phyloP scores from a whole-genome alignment of 495 filamentous ascomycete genomes.

The Aspergillus diversus region DNA sequence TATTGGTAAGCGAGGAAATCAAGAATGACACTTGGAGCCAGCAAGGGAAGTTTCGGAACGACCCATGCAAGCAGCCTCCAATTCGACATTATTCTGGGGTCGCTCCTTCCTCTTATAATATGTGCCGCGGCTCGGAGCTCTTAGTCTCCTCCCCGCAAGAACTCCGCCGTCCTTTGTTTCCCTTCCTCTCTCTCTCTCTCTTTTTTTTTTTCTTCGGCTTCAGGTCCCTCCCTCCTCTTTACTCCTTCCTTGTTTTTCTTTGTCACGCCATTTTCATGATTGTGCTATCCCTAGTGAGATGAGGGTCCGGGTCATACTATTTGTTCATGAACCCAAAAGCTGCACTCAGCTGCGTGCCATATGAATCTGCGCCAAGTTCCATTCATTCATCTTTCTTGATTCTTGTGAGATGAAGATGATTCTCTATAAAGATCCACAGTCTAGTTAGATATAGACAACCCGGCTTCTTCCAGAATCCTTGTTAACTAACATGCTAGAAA shows the following conservation, averaged over 20 bases:
- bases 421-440: background rate
- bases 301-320: background rate
- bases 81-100: slow-evolving; percentile 1
- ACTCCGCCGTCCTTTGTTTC: slow-evolving; percentile 11
- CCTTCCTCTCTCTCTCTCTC: slow-evolving; percentile 12
- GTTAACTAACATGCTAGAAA: background rate
- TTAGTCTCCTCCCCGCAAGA: slow-evolving; percentile 8
- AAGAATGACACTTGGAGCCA: background rate
- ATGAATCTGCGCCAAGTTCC: background rate
- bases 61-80: too few relatives aligned
- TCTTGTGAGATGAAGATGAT: background rate
- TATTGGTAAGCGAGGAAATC: background rate
- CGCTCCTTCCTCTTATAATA: slow-evolving; percentile 1
- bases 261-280: background rate
- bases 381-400: background rate
- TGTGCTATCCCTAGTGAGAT: background rate
- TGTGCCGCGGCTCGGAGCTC: slow-evolving; percentile 8
- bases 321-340: too few relatives aligned
- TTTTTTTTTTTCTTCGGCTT: background rate
- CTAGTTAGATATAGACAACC: background rate
- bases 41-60: too few relatives aligned
- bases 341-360: too few relatives aligned
- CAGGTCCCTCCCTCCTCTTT: background rate
- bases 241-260: background rate
- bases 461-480: background rate